Evolutionary conservation across 331 rosid species (phyloP).

Genomic region (Quercus lobata): DNA sequence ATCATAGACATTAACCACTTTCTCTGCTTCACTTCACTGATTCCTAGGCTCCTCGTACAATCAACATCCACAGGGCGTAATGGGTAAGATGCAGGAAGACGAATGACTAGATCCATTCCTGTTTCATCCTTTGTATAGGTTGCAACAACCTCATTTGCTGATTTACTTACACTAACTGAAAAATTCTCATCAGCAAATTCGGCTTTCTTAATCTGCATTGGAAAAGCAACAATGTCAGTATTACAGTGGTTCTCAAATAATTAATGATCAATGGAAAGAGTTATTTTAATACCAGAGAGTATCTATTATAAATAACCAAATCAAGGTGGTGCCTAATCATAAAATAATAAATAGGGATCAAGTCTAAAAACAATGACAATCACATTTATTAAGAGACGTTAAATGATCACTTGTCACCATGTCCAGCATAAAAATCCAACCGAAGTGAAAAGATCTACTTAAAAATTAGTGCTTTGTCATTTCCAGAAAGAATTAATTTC

Average conservation of each 20-base stretch:
- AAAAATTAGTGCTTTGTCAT: background rate
- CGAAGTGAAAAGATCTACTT: background rate
- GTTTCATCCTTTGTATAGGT: conserved; percentile 98
- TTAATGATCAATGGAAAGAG: background rate
- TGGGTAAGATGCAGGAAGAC: conserved; percentile 91
- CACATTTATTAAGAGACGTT: background rate
- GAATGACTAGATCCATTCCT: conserved; percentile 92
- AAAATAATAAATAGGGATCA: background rate
- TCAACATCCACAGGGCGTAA: conserved; percentile 88
- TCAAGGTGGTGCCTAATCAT: background rate
- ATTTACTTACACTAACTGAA: conserved; percentile 82
- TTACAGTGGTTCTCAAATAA: background rate
- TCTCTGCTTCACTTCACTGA: conserved; percentile 86
- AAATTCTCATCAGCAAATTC: conserved; percentile 78
- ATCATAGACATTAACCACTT: conserved; percentile 97
- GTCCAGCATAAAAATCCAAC: background rate
- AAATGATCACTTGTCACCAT: background rate
- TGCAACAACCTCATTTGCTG: conserved; percentile 96
- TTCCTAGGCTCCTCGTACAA: conserved; percentile 86
- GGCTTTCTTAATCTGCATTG: conserved; percentile 83
- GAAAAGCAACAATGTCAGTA: conserved; percentile 21
- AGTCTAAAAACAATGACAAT: background rate
- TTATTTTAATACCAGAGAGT: background rate
- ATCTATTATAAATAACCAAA: background rate
- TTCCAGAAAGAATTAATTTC: background rate